Percentiles rank a stretch among this genome's conserved stretches.
Evolutionary conservation across 139 green algal species (phyloP).

Genomic region (Microglena sp.): DNA sequence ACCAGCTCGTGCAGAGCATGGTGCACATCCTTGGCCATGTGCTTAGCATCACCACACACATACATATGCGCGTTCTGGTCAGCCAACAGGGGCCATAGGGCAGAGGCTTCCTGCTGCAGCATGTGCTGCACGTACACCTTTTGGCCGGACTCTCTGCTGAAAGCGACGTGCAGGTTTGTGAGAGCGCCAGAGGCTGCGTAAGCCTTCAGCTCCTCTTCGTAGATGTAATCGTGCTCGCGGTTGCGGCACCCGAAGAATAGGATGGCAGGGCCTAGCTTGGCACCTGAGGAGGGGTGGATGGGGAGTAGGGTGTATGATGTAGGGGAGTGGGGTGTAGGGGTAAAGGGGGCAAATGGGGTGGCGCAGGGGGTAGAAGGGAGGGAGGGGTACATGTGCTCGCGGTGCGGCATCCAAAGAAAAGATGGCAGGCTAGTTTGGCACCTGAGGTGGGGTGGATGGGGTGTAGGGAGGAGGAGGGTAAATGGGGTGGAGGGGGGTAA

Average conservation of each 20-base stretch:
- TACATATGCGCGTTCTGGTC: conserved; percentile 61
- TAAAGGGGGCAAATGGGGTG: not conserved
- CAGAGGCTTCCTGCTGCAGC: not conserved
- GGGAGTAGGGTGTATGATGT: no score
- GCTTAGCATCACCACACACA: conserved; percentile 92
- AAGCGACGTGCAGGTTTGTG: conserved; percentile 63
- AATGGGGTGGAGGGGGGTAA: no score
- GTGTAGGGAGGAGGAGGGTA: no score
- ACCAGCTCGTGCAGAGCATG: conserved; percentile 50
- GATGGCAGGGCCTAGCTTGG: conserved; percentile 53
- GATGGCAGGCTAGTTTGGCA: no score
- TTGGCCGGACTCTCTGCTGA: conserved; percentile 42
- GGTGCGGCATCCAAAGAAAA: no score
- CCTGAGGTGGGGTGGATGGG: no score
- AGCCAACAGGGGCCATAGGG: conserved; percentile 6
- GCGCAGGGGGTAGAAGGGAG: not conserved
- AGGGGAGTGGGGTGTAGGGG: not conserved
- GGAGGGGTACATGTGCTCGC: no score
- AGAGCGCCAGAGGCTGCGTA: conserved; percentile 48
- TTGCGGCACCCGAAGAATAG: conserved; percentile 88
- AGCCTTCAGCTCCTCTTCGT: conserved; percentile 67
- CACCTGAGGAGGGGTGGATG: conserved; percentile 13
- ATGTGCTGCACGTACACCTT: conserved; percentile 2
- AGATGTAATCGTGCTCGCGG: conserved; percentile 73
- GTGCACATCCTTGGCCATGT: conserved; percentile 95